Evolutionary conservation across 768 basidiomycete species (phyloP).

Genomic region (Serendipita sp.): DNA sequence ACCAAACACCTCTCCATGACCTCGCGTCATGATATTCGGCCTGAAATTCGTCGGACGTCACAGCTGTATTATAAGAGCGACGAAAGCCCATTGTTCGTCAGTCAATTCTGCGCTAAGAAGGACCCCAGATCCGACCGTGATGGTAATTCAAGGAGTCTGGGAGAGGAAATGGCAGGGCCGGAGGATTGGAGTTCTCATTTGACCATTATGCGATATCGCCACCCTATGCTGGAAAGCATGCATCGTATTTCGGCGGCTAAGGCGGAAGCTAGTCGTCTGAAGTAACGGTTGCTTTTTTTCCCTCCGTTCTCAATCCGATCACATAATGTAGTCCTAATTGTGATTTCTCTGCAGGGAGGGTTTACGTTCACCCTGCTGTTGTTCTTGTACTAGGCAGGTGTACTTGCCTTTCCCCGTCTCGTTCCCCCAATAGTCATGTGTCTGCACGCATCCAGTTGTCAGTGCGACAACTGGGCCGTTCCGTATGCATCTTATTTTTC

Average conservation of each 20-base stretch:
- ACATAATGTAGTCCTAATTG: too few species aligned
- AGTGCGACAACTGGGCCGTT: too few species aligned
- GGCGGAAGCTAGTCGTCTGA: too few species aligned
- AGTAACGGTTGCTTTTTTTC: too few species aligned
- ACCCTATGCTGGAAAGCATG: neutral
- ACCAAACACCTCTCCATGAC: constrained; percentile 3
- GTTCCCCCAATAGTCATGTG: too few species aligned
- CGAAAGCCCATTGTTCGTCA: neutral
- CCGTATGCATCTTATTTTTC: too few species aligned
- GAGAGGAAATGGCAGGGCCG: neutral
- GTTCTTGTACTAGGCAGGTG: too few species aligned
- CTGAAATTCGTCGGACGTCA: neutral
- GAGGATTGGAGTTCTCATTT: neutral
- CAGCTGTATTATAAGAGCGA: neutral
- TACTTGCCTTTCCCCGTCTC: too few species aligned
- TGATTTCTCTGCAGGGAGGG: too few species aligned
- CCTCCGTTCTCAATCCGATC: too few species aligned
- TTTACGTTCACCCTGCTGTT: too few species aligned
- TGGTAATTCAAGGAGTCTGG: neutral
- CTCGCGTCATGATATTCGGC: neutral
- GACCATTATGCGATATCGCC: neutral
- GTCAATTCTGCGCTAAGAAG: neutral
- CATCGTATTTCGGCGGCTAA: neutral
- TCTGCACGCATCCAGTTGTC: too few species aligned
- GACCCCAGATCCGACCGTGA: neutral